Conservation (phyloP, 495 filamentous ascomycete species). For the Podospora anserina region DNA sequence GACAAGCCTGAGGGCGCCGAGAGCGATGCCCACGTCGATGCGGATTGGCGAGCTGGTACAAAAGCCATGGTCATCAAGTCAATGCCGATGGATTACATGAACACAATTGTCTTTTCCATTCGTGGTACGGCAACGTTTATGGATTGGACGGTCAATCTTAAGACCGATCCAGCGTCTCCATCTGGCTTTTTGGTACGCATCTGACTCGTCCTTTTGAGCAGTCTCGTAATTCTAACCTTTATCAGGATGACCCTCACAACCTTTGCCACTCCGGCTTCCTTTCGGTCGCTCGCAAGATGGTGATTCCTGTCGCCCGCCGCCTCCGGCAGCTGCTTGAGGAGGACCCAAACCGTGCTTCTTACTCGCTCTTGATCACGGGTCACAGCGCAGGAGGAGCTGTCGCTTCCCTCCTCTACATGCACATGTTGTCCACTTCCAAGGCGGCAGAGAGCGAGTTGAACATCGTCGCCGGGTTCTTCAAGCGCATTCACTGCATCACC, state of each 20-base stretch:
- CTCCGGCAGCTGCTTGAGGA: slow-evolving; percentile 65
- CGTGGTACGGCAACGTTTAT: slow-evolving; percentile 73
- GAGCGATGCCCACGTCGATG: slow-evolving; percentile 60
- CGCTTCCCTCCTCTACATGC: slow-evolving; percentile 69
- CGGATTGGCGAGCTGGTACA: slow-evolving; percentile 66
- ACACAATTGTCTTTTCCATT: slow-evolving; percentile 76
- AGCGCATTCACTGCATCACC: slow-evolving; percentile 73
- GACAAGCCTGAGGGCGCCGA: slow-evolving; percentile 56
- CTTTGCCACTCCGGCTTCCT: slow-evolving; percentile 77
- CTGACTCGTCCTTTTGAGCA: not conserved
- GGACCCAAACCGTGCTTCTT: slow-evolving; percentile 60
- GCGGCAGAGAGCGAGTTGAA: slow-evolving; percentile 62
- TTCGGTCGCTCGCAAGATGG: slow-evolving; percentile 69
- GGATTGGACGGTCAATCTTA: slow-evolving; percentile 81
- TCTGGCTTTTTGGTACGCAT: slow-evolving; percentile 58
- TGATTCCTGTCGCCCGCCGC: slow-evolving; percentile 64
- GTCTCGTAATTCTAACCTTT: slow-evolving; percentile 12
- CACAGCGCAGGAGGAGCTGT: slow-evolving; percentile 83
- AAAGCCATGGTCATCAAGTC: slow-evolving; percentile 84
- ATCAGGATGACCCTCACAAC: slow-evolving; percentile 67
- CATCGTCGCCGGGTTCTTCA: slow-evolving; percentile 63
- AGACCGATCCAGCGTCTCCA: slow-evolving; percentile 60
- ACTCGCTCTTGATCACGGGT: slow-evolving; percentile 75
- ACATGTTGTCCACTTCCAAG: slow-evolving; percentile 63
- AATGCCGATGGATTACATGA: slow-evolving; percentile 67